Percentiles rank a stretch among this genome's conserved stretches.
Conservation (phyloP, 805 yeast genomes). For the Tetrapisispora phaffii region DNA sequence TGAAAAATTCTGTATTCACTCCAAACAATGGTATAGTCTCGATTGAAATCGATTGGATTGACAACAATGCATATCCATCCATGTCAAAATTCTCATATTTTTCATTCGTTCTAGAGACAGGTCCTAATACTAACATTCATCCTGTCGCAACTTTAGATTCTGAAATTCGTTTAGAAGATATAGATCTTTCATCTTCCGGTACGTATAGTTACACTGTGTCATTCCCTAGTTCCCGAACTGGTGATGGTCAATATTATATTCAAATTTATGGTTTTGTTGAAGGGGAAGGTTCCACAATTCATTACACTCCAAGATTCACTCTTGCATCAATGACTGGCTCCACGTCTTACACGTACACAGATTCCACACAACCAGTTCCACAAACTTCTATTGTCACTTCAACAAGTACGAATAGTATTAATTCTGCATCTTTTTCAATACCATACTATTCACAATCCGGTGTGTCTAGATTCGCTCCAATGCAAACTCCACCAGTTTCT, state of each 20-base stretch:
- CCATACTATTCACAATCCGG: conserved; percentile 79
- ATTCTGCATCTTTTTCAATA: conserved; percentile 47
- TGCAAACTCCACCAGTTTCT: conserved; percentile 82
- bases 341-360: conserved; percentile 38
- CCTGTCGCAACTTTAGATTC: conserved; percentile 30
- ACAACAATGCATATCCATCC: conserved; percentile 41
- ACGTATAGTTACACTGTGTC: conserved; percentile 33
- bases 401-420: conserved; percentile 35
- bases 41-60: conserved; percentile 42
- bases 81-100: conserved; percentile 36
- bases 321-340: conserved; percentile 66
- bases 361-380: conserved; percentile 35
- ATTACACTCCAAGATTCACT: conserved; percentile 57
- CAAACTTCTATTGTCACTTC: conserved; percentile 27
- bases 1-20: conserved; percentile 11
- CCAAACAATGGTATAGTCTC: conserved; percentile 23
- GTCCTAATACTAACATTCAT: conserved; percentile 42
- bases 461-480: conserved; percentile 71
- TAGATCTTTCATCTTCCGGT: conserved; percentile 18
- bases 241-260: conserved; percentile 60
- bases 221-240: conserved; percentile 37
- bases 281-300: conserved; percentile 41
- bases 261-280: conserved; percentile 47
- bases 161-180: conserved; percentile 22
- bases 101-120: conserved; percentile 58